Evolutionary conservation across 2,329 filamentous ascomycete genomes (phyloP).

Genomic region (Phialocephala subalpina): DNA sequence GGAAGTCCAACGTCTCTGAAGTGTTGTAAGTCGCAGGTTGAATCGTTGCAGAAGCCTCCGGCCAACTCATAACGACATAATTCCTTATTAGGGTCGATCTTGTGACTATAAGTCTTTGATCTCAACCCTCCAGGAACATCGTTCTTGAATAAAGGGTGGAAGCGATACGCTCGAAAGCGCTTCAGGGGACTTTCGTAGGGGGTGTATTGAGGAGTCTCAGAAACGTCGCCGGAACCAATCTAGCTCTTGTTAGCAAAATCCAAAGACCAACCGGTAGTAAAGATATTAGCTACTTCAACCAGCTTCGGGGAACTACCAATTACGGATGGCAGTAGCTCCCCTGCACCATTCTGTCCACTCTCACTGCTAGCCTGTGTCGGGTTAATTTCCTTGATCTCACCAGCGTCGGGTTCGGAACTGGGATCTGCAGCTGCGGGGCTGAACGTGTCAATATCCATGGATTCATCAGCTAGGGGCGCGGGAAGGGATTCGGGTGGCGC

Average conservation of each 20-base stretch:
- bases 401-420: constrained; percentile 35
- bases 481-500: constrained; percentile 45
- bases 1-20: constrained; percentile 75
- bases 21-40: constrained; percentile 80
- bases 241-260: constrained; percentile 35
- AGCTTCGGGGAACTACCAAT: constrained; percentile 28
- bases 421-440: constrained; percentile 47
- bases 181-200: constrained; percentile 87
- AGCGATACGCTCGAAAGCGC: constrained; percentile 87
- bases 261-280: constrained; percentile 25
- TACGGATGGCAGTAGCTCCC: constrained; percentile 23
- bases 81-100: constrained; percentile 77
- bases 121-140: constrained; percentile 79
- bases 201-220: constrained; percentile 43
- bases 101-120: constrained; percentile 93
- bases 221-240: constrained; percentile 22
- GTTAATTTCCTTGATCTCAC: constrained; percentile 25
- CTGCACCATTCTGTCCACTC: constrained; percentile 32
- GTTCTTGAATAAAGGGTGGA: constrained; percentile 79
- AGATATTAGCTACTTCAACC: constrained; percentile 38
- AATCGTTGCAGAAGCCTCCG: constrained; percentile 76
- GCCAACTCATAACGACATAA: constrained; percentile 81
- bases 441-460: constrained; percentile 46
- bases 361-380: constrained; percentile 40
- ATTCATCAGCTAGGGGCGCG: constrained; percentile 33